Percentiles rank a stretch among this genome's conserved stretches.
These are phyloP conservation scores for Pyrenopolyporus hunteri DNA, from an alignment of 495 filamentous ascomycete genomes.

Conservation along the genomic window DNA sequence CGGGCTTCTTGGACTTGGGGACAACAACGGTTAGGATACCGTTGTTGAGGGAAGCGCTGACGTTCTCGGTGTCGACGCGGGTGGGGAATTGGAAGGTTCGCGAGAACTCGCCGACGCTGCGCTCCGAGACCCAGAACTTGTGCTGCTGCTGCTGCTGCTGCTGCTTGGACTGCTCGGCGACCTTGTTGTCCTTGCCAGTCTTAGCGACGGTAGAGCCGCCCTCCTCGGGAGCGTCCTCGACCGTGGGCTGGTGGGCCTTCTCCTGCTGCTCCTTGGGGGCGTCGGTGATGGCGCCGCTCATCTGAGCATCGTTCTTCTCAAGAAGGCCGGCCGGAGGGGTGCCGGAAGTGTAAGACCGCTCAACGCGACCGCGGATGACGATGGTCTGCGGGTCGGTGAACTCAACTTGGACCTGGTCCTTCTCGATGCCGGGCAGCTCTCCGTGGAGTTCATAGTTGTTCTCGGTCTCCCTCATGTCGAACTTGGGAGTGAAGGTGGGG, in stretches of 20 bases:
- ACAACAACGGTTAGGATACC: slow-evolving; percentile 75
- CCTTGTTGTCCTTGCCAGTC: slow-evolving; percentile 39
- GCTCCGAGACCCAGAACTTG: slow-evolving; percentile 83
- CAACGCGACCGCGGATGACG: slow-evolving; percentile 70
- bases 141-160: slow-evolving; percentile 48
- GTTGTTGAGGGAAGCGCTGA: slow-evolving; percentile 76
- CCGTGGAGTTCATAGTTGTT: slow-evolving; percentile 80
- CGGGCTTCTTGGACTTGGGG: slow-evolving; percentile 70
- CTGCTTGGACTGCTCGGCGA: slow-evolving; percentile 36
- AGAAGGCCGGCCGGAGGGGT: slow-evolving; percentile 47
- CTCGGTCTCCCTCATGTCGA: slow-evolving; percentile 77
- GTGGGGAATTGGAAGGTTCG: slow-evolving; percentile 78
- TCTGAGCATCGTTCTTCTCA: slow-evolving; percentile 29
- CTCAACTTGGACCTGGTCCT: slow-evolving; percentile 79
- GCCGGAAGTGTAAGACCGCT: slow-evolving; percentile 59
- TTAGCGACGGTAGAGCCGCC: slow-evolving; percentile 31
- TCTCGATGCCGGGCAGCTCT: slow-evolving; percentile 83
- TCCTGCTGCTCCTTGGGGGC: slow-evolving; percentile 40
- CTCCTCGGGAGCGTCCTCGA: slow-evolving; percentile 61
- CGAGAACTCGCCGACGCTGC: slow-evolving; percentile 78
- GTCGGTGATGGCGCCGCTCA: slow-evolving; percentile 46
- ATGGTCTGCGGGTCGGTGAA: slow-evolving; percentile 83
- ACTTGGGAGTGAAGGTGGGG: slow-evolving; percentile 70
- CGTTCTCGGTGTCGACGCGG: slow-evolving; percentile 75
- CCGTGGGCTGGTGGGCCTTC: slow-evolving; percentile 62